Conservation (phyloP, 2,329 filamentous ascomycete species). For the Coleophoma crateriformis region DNA sequence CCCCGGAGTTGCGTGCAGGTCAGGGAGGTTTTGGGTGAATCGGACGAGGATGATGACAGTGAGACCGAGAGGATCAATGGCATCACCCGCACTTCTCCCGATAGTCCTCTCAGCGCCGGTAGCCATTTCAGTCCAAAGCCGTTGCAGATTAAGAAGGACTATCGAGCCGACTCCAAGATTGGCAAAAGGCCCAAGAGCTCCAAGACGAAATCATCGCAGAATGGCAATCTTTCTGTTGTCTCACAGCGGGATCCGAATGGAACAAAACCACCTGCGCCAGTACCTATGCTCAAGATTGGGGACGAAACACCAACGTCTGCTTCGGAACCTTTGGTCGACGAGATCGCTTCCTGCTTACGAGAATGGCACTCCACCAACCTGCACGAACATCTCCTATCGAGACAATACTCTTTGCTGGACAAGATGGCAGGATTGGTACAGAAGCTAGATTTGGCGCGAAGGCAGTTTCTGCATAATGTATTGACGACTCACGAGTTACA, state of each 20-base stretch:
- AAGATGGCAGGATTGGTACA: constrained; percentile 75
- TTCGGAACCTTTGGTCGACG: constrained; percentile 88
- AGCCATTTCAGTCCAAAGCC: constrained; percentile 9
- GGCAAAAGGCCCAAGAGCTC: constrained; percentile 6
- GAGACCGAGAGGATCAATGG: constrained; percentile 9
- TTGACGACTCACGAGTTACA: constrained; percentile 80
- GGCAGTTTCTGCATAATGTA: constrained; percentile 91
- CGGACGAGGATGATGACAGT: constrained; percentile 42
- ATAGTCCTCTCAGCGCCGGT: background rate
- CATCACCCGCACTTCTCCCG: constrained; percentile 11
- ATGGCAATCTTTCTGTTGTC: constrained; percentile 36
- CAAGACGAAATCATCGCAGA: constrained; percentile 15
- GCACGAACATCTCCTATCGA: constrained; percentile 80
- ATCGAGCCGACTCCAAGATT: background rate
- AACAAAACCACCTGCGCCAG: constrained; percentile 80
- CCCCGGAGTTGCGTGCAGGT: constrained; percentile 92
- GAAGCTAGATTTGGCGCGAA: constrained; percentile 76
- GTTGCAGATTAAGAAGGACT: constrained; percentile 5
- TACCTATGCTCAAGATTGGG: constrained; percentile 95
- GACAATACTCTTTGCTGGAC: constrained; percentile 77
- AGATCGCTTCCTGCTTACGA: constrained; percentile 91
- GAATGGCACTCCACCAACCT: constrained; percentile 99
- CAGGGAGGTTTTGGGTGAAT: constrained; percentile 81
- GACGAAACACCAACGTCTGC: constrained; percentile 90
- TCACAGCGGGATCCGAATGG: constrained; percentile 57